phyloP scores from a whole-genome alignment of 1,284 basidiomycete genomes.

The Baeospora myosura region DNA sequence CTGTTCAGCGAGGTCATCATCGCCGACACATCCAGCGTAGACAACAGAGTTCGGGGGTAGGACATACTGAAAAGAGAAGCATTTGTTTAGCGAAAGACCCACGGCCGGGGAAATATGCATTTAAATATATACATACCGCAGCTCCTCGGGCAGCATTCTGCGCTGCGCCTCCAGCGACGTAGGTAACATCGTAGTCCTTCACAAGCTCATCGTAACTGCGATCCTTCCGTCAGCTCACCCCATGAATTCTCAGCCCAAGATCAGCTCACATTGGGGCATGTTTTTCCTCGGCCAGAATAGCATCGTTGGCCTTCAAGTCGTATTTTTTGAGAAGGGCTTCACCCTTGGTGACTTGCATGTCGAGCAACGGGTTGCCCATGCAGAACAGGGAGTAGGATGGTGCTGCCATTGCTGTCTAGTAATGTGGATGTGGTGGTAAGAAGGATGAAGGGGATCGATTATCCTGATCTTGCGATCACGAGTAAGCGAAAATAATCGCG shows the following conservation, averaged over 20 bases:
- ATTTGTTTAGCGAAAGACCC: conserved; percentile 6
- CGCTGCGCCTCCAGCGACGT: conserved; percentile 94
- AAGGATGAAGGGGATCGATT: too few relatives aligned
- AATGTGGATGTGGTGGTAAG: too few relatives aligned
- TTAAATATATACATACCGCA: conserved; percentile 58
- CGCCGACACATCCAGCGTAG: conserved; percentile 91
- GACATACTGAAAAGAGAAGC: conserved; percentile 57
- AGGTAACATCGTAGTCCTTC: conserved; percentile 72
- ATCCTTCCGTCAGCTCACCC: neutral
- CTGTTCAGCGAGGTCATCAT: conserved; percentile 87
- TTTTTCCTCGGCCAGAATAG: conserved; percentile 89
- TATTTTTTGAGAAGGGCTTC: conserved; percentile 88
- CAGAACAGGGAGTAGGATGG: conserved; percentile 56
- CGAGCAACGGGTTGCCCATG: conserved; percentile 86
- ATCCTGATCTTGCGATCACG: too few relatives aligned
- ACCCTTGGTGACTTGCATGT: conserved; percentile 79
- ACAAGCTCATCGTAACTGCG: conserved; percentile 62
- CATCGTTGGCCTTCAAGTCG: conserved; percentile 90
- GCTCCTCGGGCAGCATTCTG: conserved; percentile 96
- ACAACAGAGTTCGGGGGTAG: conserved; percentile 88
- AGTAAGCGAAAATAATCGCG: too few relatives aligned
- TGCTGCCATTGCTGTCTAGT: too few relatives aligned
- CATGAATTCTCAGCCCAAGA: neutral
- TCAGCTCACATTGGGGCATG: conserved; percentile 73
- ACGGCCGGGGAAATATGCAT: neutral